Evolutionary conservation across 257 asterid species (phyloP).

Genomic region (Przewalskia tangutica): DNA sequence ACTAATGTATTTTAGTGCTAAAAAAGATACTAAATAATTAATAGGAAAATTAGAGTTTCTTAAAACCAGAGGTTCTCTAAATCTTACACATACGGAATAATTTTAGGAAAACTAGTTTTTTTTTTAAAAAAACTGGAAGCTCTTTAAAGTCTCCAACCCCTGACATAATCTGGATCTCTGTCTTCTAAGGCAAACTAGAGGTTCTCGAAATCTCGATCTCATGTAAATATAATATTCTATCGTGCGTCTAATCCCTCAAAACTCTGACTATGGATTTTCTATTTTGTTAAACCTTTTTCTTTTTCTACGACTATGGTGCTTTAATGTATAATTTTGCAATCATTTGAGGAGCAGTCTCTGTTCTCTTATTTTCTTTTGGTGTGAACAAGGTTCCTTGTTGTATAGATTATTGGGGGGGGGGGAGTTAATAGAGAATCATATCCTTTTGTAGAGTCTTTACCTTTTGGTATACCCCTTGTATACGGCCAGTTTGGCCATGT

Average conservation of each 20-base stretch:
- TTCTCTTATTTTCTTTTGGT: too few species aligned
- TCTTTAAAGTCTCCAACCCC: neutral
- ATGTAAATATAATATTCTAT: neutral
- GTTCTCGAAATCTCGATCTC: neutral
- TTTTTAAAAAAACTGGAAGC: neutral
- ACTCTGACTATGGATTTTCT: neutral
- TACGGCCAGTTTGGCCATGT: too few species aligned
- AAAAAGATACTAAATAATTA: neutral
- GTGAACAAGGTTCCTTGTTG: too few species aligned
- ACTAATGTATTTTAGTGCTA: neutral
- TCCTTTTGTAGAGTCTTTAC: too few species aligned
- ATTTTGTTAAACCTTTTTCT: neutral
- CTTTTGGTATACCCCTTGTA: too few species aligned
- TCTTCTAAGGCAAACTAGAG: neutral
- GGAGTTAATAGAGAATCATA: too few species aligned
- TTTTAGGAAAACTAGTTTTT: neutral
- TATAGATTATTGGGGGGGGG: too few species aligned
- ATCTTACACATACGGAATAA: neutral
- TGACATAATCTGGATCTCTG: neutral
- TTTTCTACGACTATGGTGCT: neutral
- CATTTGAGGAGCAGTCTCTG: too few species aligned
- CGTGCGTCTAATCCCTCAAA: neutral
- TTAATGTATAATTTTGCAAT: neutral
- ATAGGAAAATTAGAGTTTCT: neutral
- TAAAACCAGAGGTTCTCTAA: neutral